phyloP scores from a whole-genome alignment of 176 grass and related monocot genomes.

The Oryza brachyantha region DNA sequence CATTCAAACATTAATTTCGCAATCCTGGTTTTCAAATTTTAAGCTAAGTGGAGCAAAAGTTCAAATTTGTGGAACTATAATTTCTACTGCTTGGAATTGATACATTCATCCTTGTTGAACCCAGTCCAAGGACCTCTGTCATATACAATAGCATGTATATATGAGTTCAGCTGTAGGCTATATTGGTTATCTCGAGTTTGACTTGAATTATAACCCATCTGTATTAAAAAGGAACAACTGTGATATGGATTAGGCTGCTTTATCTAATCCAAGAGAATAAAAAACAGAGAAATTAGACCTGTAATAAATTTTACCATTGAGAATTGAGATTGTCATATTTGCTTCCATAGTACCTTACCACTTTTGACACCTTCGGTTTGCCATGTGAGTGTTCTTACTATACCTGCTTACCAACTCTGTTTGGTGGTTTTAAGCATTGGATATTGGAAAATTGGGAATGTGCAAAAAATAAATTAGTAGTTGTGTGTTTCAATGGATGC shows the following conservation, averaged over 20 bases:
- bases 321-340: conserved; percentile 5
- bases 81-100: neutral
- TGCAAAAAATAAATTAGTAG: neutral
- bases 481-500: neutral
- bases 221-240: neutral
- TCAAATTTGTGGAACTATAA: neutral
- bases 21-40: conserved; percentile 23
- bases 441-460: neutral
- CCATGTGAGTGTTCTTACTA: conserved; percentile 1
- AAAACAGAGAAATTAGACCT: neutral
- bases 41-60: neutral
- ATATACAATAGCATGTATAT: neutral
- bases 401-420: neutral
- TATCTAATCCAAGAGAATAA: neutral
- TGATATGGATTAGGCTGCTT: neutral
- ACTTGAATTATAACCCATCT: conserved; percentile 13
- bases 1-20: neutral
- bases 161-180: neutral
- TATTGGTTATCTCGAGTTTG: neutral
- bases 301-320: too few relatives aligned
- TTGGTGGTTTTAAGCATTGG: neutral
- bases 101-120: neutral
- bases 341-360: neutral
- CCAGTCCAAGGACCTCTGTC: neutral
- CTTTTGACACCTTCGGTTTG: conserved; percentile 12